A percentile compares a stretch with the other conserved stretches of the same genome.
Evolutionary conservation across 2,329 filamentous ascomycete genomes (phyloP).

Genomic region (Macrophomina pseudophaseolina): DNA sequence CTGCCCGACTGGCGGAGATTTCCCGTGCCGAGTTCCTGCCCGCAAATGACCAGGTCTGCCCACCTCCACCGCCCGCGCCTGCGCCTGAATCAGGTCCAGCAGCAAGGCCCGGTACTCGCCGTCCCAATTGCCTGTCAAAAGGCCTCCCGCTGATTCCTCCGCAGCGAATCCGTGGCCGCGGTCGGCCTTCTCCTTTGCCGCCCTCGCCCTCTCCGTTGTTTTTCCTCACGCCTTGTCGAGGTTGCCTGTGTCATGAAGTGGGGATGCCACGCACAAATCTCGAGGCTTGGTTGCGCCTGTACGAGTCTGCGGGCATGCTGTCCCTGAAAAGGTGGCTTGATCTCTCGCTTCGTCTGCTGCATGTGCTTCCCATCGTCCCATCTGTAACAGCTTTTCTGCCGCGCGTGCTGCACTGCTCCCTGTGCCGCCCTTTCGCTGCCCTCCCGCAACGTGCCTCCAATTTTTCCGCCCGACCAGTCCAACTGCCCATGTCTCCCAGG

Average conservation of each 20-base stretch:
- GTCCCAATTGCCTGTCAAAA: background rate
- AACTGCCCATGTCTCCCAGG: background rate
- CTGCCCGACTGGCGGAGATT: background rate
- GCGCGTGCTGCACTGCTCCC: background rate
- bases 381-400: conserved; percentile 5
- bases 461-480: conserved; percentile 1
- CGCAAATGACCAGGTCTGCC: background rate
- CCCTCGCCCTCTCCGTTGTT: background rate
- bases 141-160: background rate
- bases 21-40: background rate
- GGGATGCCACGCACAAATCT: background rate
- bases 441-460: background rate
- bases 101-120: background rate
- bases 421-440: background rate
- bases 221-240: background rate
- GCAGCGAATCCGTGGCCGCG: background rate
- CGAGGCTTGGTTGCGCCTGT: conserved; percentile 10
- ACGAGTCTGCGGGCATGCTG: background rate
- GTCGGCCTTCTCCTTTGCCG: background rate
- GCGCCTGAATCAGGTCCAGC: conserved; percentile 4
- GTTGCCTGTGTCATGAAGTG: conserved; percentile 13
- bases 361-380: background rate
- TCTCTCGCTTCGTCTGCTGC: background rate
- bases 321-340: background rate
- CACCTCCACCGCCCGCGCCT: background rate